phyloP scores from a whole-genome alignment of 73 alveolate species.

The Paramecium primaurelia region DNA sequence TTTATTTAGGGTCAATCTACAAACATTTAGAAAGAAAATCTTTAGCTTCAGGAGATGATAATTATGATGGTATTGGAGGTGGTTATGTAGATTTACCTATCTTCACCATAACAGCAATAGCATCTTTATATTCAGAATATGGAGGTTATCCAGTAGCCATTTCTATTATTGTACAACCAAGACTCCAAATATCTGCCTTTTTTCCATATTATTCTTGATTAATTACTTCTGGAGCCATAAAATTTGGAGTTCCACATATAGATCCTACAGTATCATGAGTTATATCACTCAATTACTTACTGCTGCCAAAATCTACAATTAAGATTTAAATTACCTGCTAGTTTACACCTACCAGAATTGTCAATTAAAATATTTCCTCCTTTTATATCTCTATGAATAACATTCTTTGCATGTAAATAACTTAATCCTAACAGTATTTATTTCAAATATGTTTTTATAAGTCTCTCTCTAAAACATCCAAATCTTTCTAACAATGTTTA shows the following conservation, averaged over 20 bases:
- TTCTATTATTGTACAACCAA: constrained; percentile 93
- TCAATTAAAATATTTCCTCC: constrained; percentile 90
- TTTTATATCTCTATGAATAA: constrained; percentile 92
- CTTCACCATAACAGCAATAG: constrained; percentile 57
- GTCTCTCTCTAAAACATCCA: constrained; percentile 73
- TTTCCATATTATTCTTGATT: constrained; percentile 76
- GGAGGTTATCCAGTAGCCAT: constrained; percentile 95
- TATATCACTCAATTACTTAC: constrained; percentile 51
- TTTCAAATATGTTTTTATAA: constrained; percentile 69
- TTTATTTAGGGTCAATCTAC: constrained; percentile 66
- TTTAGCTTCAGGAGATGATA: constrained; percentile 59
- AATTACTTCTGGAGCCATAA: constrained; percentile 99
- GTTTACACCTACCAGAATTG: constrained; percentile 65
- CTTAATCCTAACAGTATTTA: constrained; percentile 83
- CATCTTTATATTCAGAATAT: constrained; percentile 66
- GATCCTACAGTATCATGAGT: constrained; percentile 67
- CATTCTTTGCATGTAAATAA: constrained; percentile 82
- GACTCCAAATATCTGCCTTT: constrained; percentile 92
- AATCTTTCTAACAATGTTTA: constrained; percentile 64
- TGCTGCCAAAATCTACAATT: constrained; percentile 72
- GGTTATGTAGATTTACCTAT: constrained; percentile 58
- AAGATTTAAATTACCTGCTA: constrained; percentile 55
- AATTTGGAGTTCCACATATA: constrained; percentile 91
- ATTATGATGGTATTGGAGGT: constrained; percentile 73
- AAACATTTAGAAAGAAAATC: constrained; percentile 80